Conservation (phyloP, 139 green algal species). For the Ettlia oleoabundans region DNA sequence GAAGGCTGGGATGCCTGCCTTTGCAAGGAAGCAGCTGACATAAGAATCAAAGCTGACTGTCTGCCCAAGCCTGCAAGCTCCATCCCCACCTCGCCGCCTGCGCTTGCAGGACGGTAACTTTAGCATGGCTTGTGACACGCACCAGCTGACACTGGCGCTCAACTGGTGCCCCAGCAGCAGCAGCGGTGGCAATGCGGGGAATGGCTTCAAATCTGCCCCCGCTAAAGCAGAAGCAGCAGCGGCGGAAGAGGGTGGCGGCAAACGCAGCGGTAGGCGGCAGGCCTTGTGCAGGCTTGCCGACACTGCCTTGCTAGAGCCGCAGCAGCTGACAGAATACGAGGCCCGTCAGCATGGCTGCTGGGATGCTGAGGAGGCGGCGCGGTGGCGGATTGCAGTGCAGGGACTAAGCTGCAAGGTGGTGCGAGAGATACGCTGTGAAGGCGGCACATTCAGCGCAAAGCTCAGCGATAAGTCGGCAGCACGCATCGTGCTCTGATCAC, state of each 20-base stretch:
- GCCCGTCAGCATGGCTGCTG: constrained; percentile 32
- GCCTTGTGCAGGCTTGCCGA: not conserved
- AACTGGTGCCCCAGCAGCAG: constrained; percentile 36
- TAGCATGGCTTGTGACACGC: constrained; percentile 33
- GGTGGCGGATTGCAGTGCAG: constrained; percentile 6
- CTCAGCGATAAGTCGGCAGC: constrained; percentile 25
- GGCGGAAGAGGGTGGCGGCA: not conserved
- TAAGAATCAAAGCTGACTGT: not conserved
- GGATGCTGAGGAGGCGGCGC: constrained; percentile 31
- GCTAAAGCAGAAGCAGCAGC: not conserved
- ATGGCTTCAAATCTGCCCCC: too few relatives aligned
- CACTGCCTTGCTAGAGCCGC: not conserved
- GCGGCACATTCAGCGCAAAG: constrained; percentile 1
- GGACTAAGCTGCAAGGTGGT: constrained; percentile 37
- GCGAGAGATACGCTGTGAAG: constrained; percentile 25
- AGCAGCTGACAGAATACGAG: constrained; percentile 11
- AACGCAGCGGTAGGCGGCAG: not conserved
- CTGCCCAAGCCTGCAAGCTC: not conserved
- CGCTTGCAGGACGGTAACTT: constrained; percentile 34
- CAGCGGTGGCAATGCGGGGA: not conserved
- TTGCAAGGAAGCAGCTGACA: not conserved
- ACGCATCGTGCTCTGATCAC: constrained; percentile 9
- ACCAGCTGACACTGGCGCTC: constrained; percentile 35
- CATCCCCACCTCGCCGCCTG: too few relatives aligned
- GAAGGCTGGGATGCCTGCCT: too few relatives aligned